Percentiles rank a stretch among this genome's conserved stretches.
These are phyloP conservation scores for Rhodotorula sp. DNA, from an alignment of 1,284 basidiomycete species.

Conservation along the genomic window DNA sequence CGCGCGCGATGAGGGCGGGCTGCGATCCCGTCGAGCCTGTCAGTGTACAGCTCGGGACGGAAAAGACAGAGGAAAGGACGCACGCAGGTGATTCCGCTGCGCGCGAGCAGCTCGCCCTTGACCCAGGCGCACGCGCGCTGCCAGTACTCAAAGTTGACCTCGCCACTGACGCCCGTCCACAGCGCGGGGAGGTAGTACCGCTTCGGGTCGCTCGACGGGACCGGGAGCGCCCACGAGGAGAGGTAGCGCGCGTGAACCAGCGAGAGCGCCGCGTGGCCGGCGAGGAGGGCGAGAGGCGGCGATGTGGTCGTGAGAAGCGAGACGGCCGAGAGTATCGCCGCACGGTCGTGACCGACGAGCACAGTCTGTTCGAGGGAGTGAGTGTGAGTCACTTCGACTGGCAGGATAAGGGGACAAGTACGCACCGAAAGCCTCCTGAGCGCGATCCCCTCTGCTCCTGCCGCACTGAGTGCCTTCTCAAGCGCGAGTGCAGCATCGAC, in stretches of 20 bases:
- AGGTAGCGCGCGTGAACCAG: conserved; percentile 59
- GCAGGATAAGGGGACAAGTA: neutral
- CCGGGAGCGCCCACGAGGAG: conserved; percentile 63
- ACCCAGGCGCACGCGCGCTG: conserved; percentile 15
- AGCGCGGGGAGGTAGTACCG: conserved; percentile 13
- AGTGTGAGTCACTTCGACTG: neutral
- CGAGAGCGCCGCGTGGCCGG: conserved; percentile 62
- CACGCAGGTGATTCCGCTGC: conserved; percentile 5
- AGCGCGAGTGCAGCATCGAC: conserved; percentile 42
- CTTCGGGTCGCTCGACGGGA: conserved; percentile 51
- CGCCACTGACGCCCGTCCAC: conserved; percentile 20
- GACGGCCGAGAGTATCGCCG: conserved; percentile 53
- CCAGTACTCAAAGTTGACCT: conserved; percentile 16
- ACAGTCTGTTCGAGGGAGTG: neutral
- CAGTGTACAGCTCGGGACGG: neutral
- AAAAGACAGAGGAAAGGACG: neutral
- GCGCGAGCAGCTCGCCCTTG: conserved; percentile 14
- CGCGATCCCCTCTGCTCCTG: neutral
- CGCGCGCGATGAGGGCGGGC: neutral
- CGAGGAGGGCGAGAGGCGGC: conserved; percentile 65
- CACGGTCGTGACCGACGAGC: neutral
- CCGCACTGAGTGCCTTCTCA: neutral
- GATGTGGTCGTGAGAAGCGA: conserved; percentile 35
- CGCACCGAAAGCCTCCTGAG: neutral
- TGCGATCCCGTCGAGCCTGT: neutral